phyloP scores from a whole-genome alignment of 129 eudicot genomes.

The Oenanthe sinensis region DNA sequence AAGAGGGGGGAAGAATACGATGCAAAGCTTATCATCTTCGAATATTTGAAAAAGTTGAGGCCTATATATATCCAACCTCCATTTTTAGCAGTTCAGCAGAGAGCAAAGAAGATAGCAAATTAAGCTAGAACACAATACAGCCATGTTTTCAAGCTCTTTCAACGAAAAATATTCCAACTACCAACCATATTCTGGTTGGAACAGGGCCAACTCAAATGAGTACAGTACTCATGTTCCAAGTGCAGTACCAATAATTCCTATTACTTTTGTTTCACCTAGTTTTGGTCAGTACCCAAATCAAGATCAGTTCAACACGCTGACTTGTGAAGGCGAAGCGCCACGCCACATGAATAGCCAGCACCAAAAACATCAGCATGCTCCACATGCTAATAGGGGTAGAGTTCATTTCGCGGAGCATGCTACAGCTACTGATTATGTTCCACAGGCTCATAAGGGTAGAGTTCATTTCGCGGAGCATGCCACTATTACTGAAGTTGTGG shows the following conservation, averaged over 20 bases:
- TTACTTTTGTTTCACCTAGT: constrained; percentile 1
- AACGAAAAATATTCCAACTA: background rate
- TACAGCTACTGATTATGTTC: background rate
- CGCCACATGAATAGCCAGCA: background rate
- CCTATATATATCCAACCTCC: constrained; percentile 7
- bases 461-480: constrained; percentile 26
- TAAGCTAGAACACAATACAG: background rate
- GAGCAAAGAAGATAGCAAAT: constrained; percentile 1
- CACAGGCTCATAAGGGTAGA: constrained; percentile 24
- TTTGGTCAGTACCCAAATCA: constrained; percentile 8
- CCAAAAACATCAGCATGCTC: background rate
- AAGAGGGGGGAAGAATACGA: constrained; percentile 3
- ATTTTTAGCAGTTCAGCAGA: background rate
- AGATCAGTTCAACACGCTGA: background rate
- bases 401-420: constrained; percentile 26
- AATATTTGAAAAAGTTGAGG: background rate
- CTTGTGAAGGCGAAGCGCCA: background rate
- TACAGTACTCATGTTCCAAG: constrained; percentile 4
- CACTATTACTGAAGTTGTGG: background rate
- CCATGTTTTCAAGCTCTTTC: constrained; percentile 9
- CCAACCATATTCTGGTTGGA: constrained; percentile 8
- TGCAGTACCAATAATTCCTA: constrained; percentile 9
- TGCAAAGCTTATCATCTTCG: constrained; percentile 15
- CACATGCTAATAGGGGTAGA: constrained; percentile 20
- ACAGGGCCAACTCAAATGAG: constrained; percentile 12